Conservation (phyloP, 2,329 filamentous ascomycete genomes). For the Hyphodiscus sp. region DNA sequence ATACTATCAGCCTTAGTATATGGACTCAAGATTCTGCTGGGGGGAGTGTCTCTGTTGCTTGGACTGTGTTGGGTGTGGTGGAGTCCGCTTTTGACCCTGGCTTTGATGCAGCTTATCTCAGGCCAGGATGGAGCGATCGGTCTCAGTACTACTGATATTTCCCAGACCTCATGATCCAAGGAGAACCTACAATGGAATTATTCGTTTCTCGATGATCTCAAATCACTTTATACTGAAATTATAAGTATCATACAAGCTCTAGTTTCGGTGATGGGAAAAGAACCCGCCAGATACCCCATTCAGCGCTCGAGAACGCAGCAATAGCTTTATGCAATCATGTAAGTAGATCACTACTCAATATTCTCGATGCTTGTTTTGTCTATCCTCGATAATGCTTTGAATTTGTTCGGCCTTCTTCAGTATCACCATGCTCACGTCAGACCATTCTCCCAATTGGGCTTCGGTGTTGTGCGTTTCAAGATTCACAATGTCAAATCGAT, state of each 20-base stretch:
- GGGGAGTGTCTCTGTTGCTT: slow-evolving; percentile 33
- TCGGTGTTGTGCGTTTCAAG: neutral
- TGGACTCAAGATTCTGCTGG: slow-evolving; percentile 41
- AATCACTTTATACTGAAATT: too few relatives aligned
- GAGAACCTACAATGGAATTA: too few relatives aligned
- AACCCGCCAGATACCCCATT: too few relatives aligned
- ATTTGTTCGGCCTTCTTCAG: neutral
- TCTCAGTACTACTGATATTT: neutral
- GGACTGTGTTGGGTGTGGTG: slow-evolving; percentile 48
- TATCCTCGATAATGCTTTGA: too few relatives aligned
- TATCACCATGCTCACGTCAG: neutral
- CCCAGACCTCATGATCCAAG: too few relatives aligned
- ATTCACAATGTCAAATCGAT: slow-evolving; percentile 8
- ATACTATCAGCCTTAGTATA: slow-evolving; percentile 50
- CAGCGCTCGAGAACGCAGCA: too few relatives aligned
- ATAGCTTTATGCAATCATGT: too few relatives aligned
- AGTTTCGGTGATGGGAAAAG: too few relatives aligned
- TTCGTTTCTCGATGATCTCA: neutral
- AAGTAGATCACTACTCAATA: too few relatives aligned
- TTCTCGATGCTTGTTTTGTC: too few relatives aligned
- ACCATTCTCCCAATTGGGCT: neutral
- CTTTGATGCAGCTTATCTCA: slow-evolving; percentile 42
- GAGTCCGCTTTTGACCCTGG: slow-evolving; percentile 45
- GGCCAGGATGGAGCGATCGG: slow-evolving; percentile 42
- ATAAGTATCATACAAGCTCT: too few relatives aligned